Evolutionary conservation across 2,329 filamentous ascomycete genomes (phyloP).

Genomic region (Lecanicillium sp.): DNA sequence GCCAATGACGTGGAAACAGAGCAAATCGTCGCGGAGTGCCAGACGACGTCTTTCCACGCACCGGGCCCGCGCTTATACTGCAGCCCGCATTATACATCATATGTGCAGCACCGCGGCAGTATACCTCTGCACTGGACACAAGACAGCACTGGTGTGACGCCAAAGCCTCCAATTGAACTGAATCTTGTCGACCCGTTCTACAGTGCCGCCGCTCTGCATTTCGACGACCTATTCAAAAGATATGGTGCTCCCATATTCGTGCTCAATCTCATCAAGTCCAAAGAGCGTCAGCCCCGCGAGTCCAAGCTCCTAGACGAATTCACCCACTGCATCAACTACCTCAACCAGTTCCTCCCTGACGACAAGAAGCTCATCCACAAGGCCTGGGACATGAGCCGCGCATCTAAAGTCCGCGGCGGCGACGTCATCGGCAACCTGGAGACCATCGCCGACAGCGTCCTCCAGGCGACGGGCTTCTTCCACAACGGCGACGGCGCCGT

Average conservation of each 20-base stretch:
- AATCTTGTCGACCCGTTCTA: conserved; percentile 97
- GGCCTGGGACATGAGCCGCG: conserved; percentile 96
- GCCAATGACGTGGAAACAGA: conserved; percentile 99
- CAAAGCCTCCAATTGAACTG: conserved; percentile 92
- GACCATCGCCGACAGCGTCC: conserved; percentile 78
- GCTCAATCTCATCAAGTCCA: conserved; percentile 82
- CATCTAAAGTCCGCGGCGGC: conserved; percentile 83
- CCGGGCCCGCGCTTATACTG: conserved; percentile 80
- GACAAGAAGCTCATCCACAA: conserved; percentile 87
- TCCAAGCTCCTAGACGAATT: conserved; percentile 87
- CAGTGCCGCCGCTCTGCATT: conserved; percentile 85
- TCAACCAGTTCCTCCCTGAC: conserved; percentile 85
- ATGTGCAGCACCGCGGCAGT: conserved; percentile 92
- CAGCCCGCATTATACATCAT: conserved; percentile 89
- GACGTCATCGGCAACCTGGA: conserved; percentile 94
- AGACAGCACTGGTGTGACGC: conserved; percentile 88
- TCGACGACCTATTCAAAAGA: conserved; percentile 87
- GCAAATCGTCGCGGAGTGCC: conserved; percentile 91
- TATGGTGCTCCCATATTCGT: conserved; percentile 92
- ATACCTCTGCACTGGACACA: conserved; percentile 98
- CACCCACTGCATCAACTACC: conserved; percentile 78
- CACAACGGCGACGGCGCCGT: conserved; percentile 75
- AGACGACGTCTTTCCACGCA: conserved; percentile 92
- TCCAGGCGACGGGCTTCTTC: conserved; percentile 86
- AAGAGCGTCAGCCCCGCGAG: conserved; percentile 83